phyloP scores from a whole-genome alignment of 441 rosid genomes.

The Omphalea diandra region DNA sequence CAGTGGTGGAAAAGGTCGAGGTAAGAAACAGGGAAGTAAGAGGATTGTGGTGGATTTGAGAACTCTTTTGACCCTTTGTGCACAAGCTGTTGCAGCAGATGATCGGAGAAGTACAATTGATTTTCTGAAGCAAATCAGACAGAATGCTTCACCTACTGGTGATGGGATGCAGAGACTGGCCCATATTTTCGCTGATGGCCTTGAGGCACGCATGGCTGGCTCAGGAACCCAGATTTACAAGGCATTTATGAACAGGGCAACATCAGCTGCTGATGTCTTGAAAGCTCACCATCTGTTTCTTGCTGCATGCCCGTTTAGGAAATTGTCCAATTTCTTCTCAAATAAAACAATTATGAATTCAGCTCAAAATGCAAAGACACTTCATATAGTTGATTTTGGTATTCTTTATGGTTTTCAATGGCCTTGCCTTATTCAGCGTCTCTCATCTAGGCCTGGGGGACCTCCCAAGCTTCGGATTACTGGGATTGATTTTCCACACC shows the following conservation, averaged over 20 bases:
- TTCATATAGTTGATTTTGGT: conserved; percentile 74
- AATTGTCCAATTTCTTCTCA: conserved; percentile 39
- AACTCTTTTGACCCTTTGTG: conserved; percentile 49
- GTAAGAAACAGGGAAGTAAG: conserved; percentile 38
- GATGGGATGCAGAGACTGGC: conserved; percentile 87
- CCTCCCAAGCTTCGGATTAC: conserved; percentile 62
- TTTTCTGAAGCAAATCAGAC: conserved; percentile 58
- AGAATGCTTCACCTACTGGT: conserved; percentile 64
- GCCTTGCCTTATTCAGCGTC: conserved; percentile 53
- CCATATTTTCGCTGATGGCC: conserved; percentile 65
- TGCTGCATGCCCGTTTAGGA: conserved; percentile 42
- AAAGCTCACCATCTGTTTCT: conserved; percentile 57
- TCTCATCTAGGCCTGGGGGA: conserved; percentile 44
- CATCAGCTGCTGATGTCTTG: conserved; percentile 60
- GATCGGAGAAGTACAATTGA: conserved; percentile 61
- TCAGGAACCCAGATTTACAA: conserved; percentile 57
- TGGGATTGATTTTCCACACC: conserved; percentile 60
- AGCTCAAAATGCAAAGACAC: conserved; percentile 35
- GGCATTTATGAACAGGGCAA: conserved; percentile 43
- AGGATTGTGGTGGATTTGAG: conserved; percentile 56
- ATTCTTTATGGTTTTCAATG: conserved; percentile 68
- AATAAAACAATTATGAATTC: conserved; percentile 34
- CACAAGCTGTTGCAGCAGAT: conserved; percentile 54
- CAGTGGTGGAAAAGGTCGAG: conserved; percentile 33
- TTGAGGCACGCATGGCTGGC: conserved; percentile 79